phyloP scores from a whole-genome alignment of 1,139 yeast genomes.

The Suhomyces guaymorum region DNA sequence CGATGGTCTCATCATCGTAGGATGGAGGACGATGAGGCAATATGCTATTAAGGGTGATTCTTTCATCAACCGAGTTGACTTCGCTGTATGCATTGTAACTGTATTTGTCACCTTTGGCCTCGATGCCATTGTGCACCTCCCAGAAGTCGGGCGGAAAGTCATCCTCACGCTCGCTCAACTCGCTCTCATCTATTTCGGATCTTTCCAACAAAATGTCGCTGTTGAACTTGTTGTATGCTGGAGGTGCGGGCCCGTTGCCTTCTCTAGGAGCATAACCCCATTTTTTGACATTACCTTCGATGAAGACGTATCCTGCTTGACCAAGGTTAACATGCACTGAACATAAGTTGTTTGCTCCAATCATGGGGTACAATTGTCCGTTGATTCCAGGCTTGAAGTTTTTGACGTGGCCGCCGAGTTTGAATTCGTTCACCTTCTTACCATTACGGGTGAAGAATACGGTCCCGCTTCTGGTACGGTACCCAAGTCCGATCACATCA shows the following conservation, averaged over 20 bases:
- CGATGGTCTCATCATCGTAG: slow-evolving; percentile 23
- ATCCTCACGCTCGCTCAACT: slow-evolving; percentile 45
- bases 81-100: slow-evolving; percentile 46
- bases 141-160: slow-evolving; percentile 62
- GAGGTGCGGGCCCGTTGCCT: slow-evolving; percentile 65
- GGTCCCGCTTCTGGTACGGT: slow-evolving; percentile 60
- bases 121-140: slow-evolving; percentile 30
- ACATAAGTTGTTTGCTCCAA: slow-evolving; percentile 55
- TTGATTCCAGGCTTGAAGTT: slow-evolving; percentile 37
- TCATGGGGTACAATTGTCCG: slow-evolving; percentile 51
- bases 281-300: slow-evolving; percentile 60
- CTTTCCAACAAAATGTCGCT: slow-evolving; percentile 55
- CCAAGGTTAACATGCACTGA: slow-evolving; percentile 58
- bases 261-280: slow-evolving; percentile 68
- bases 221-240: slow-evolving; percentile 56
- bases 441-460: slow-evolving; percentile 71
- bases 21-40: slow-evolving; percentile 40
- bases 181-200: slow-evolving; percentile 55
- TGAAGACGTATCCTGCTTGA: slow-evolving; percentile 58
- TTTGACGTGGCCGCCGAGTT: slow-evolving; percentile 68
- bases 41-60: slow-evolving; percentile 44
- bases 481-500: slow-evolving; percentile 69
- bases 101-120: slow-evolving; percentile 30
- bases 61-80: slow-evolving; percentile 35
- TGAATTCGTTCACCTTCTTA: slow-evolving; percentile 63